Evolutionary conservation across 2,329 filamentous ascomycete genomes (phyloP), one percentile per base, ranked within the genome.

Genomic region (Nigrospora osmanthi): DNA sequence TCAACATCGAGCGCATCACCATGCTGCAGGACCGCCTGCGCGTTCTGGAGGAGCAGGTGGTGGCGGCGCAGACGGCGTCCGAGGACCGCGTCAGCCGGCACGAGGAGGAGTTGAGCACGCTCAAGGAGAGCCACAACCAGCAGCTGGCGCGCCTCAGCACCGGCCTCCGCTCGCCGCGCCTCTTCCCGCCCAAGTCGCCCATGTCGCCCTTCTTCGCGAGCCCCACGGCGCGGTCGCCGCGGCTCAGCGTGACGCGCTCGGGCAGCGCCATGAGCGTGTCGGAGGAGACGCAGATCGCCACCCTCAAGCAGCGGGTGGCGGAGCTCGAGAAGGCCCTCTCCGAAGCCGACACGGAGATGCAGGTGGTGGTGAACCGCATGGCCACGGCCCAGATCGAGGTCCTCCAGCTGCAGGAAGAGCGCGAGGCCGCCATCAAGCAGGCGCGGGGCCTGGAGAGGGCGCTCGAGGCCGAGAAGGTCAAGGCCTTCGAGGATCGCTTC

Each of bases 351-450:
- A 70, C 71, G 41, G 87, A 91, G 66, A 91, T 93, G 85, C 81
- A 88, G 59, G 82, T 88, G 63, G 87, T 93, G 9, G 85, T 94
- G 9, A 74, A 82, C 48, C 76, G 85, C 51, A 91, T 94, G 83
- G 91, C 88, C 65, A 72, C 74, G 54, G 86, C 87, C 11, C 87
- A 93, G 68, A 87, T 90, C 55, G 85, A 90, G 66, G 87, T 93
- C 46, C 80, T 86, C 58, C 79, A 87, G 59, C 71, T 94, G 47
- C 87, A 90, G 64, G 79, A 80, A 53, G 79, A 85, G 64, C 75
- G 80, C 55, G 87, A 93, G 56, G 81, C 85, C 52, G 86, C 87
- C 16, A 77, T 87, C 54, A 77, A 78, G 49, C 76, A 84, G 62
- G 88, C 87, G 49, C 75, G 81, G 50, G 76, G 73, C 61, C 73